A percentile compares a stretch with the other conserved stretches of the same genome.
Conservation (phyloP, 768 basidiomycete species). For the Tephrocybe sp. region DNA sequence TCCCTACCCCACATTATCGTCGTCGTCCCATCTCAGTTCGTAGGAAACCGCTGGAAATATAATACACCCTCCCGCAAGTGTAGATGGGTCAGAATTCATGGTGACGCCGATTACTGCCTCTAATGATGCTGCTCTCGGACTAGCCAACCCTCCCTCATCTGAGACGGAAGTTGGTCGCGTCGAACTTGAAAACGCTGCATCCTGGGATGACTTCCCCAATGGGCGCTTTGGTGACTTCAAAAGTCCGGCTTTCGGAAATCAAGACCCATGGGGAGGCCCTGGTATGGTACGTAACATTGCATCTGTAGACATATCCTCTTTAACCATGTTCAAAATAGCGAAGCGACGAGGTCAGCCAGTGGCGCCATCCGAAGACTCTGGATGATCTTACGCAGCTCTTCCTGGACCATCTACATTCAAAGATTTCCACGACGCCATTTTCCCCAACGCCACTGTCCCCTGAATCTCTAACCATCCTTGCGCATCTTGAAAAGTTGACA, state of each 20-base stretch:
- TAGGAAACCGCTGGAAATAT: slow-evolving; percentile 36
- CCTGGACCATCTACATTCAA: slow-evolving; percentile 73
- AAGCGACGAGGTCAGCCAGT: slow-evolving; percentile 59
- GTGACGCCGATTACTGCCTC: slow-evolving; percentile 68
- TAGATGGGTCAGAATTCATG: slow-evolving; percentile 35
- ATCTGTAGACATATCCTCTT: background rate
- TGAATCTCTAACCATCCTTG: slow-evolving; percentile 81
- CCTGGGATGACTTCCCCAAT: slow-evolving; percentile 97
- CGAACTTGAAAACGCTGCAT: slow-evolving; percentile 72
- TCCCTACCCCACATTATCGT: background rate
- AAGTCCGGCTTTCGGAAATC: slow-evolving; percentile 90
- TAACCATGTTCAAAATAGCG: slow-evolving; percentile 36
- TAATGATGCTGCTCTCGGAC: slow-evolving; percentile 53
- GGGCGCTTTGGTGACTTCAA: slow-evolving; percentile 97
- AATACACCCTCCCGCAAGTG: slow-evolving; percentile 22
- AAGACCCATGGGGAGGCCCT: slow-evolving; percentile 75
- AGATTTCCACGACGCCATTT: slow-evolving; percentile 81
- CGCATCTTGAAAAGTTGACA: slow-evolving; percentile 75
- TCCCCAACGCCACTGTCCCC: slow-evolving; percentile 76
- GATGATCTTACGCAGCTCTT: slow-evolving; percentile 80
- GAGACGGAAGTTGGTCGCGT: slow-evolving; percentile 65
- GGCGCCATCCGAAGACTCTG: slow-evolving; percentile 67
- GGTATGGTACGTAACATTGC: slow-evolving; percentile 47
- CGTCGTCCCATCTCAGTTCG: background rate
- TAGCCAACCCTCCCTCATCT: slow-evolving; percentile 45